A percentile compares a stretch with the other conserved stretches of the same genome.
Conservation (phyloP, 2,329 filamentous ascomycete species). For the Hypomyces rosellus region DNA sequence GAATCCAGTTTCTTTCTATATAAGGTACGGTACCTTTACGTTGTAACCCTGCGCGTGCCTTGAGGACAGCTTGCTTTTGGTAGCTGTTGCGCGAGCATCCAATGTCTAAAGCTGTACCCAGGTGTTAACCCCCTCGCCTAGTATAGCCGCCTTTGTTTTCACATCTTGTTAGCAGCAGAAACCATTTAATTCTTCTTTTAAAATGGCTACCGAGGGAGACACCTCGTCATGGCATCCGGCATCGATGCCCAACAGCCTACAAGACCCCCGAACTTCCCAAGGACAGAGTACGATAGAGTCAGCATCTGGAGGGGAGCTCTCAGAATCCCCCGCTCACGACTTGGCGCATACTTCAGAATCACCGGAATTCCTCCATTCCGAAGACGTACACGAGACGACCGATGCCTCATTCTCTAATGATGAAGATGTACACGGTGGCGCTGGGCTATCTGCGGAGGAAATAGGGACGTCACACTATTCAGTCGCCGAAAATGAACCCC, state of each 20-base stretch:
- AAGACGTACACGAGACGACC: slow-evolving; percentile 7
- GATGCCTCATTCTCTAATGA: slow-evolving; percentile 19
- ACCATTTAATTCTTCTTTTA: slow-evolving; percentile 13
- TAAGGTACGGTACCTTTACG: slow-evolving; percentile 9
- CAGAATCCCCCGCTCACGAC: not conserved
- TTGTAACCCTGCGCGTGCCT: slow-evolving; percentile 4
- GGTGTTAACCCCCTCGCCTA: slow-evolving; percentile 1
- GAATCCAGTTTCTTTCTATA: slow-evolving; percentile 13
- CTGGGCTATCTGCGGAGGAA: slow-evolving; percentile 20
- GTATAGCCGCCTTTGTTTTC: slow-evolving; percentile 4
- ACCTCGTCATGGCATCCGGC: slow-evolving; percentile 37
- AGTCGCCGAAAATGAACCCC: not conserved
- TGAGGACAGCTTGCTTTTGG: not conserved
- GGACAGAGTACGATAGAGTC: slow-evolving; percentile 5
- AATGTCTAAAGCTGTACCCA: not conserved
- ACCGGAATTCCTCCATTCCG: not conserved
- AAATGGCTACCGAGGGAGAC: slow-evolving; percentile 32
- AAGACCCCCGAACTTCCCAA: slow-evolving; percentile 16
- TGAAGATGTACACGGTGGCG: slow-evolving; percentile 17
- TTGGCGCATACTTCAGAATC: not conserved
- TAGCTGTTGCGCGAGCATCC: not conserved
- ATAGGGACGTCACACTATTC: slow-evolving; percentile 10
- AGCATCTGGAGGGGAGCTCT: slow-evolving; percentile 4
- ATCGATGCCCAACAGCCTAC: slow-evolving; percentile 30
- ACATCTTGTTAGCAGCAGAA: slow-evolving; percentile 3